phyloP scores from a whole-genome alignment of 129 eudicot genomes.

The Kitagawia praeruptora region DNA sequence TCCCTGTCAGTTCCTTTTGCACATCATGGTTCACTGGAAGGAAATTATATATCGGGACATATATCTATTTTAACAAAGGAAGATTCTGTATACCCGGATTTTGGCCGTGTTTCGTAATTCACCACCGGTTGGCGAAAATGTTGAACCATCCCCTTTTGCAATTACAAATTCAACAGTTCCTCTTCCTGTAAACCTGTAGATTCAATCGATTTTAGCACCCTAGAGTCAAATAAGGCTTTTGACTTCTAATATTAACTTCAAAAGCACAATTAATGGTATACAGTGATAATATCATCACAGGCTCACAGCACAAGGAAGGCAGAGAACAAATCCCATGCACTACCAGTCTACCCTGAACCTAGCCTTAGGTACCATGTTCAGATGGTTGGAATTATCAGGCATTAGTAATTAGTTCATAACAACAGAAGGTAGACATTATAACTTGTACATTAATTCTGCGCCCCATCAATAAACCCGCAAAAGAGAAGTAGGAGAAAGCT shows the following conservation, averaged over 20 bases:
- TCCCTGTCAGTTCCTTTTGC: background rate
- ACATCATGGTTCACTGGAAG: background rate
- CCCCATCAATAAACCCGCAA: background rate
- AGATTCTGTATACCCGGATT: slow-evolving; percentile 42
- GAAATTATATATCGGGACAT: background rate
- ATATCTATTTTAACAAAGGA: background rate
- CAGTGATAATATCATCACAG: background rate
- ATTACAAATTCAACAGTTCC: slow-evolving; percentile 76
- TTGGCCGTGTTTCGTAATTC: slow-evolving; percentile 58
- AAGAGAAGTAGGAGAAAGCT: background rate
- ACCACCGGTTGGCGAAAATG: slow-evolving; percentile 84
- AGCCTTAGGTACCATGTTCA: background rate
- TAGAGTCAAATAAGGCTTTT: background rate
- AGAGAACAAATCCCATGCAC: background rate
- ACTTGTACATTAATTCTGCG: too few species aligned
- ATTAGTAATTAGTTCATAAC: background rate
- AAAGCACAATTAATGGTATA: background rate
- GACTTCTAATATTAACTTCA: background rate
- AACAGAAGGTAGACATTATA: background rate
- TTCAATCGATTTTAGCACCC: slow-evolving; percentile 8
- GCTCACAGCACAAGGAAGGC: background rate
- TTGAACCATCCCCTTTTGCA: slow-evolving; percentile 87
- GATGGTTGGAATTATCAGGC: background rate
- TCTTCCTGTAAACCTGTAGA: slow-evolving; percentile 77
- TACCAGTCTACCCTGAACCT: background rate